Base-by-base conservation (phyloP, 768 basidiomycete genomes). In the Panaeolus papilionaceus region DNA sequence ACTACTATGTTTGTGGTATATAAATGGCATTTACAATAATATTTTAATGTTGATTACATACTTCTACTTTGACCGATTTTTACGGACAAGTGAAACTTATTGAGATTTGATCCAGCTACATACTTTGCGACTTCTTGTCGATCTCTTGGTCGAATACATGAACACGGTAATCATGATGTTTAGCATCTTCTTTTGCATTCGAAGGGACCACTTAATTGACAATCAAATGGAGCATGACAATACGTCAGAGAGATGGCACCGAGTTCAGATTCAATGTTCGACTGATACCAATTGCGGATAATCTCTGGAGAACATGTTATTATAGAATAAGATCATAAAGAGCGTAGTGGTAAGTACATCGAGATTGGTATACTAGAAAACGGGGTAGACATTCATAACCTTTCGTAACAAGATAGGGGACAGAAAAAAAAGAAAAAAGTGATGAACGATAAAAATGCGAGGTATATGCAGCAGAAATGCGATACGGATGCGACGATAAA, bases 11-110 rank as follows among this genome's bases (percentile, higher is more conserved):
- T 49, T 58, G 54, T 58, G 54, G 47, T 51, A 33, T 33, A 33
- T 37, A 58, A 58, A 58, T 58, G 14, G 28, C 54, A 58, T 58
- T 58, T 58, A 3, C 12, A 28, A 28, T 58, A 58, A 58, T 33
- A 16, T 58, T 33, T 16, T 18, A 44, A 44, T 28, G 33, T 33
- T 26, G 33, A 16, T 33, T 58, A 23, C 23, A 23, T 23, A 14
- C n/a, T 58, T 33, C 28, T 16, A 16, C 14, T 5, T 33, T 33
- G 33, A 33, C 33, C 33, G 33, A 33, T 33, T 33, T 33, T 33
- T 33, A 33, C 33, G 33, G 33, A 33, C 33, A 2, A 33, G 33
- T 33, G 33, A 33, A 33, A 33, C 33, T 33, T 3, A 33, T 33
- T 33, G 33, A 5, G 33, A 33, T 5, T 5, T 33, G 33, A 33